Percentiles rank a stretch among this genome's conserved stretches.
Conservation (phyloP, 805 yeast species). For the Pichia deserticola region DNA sequence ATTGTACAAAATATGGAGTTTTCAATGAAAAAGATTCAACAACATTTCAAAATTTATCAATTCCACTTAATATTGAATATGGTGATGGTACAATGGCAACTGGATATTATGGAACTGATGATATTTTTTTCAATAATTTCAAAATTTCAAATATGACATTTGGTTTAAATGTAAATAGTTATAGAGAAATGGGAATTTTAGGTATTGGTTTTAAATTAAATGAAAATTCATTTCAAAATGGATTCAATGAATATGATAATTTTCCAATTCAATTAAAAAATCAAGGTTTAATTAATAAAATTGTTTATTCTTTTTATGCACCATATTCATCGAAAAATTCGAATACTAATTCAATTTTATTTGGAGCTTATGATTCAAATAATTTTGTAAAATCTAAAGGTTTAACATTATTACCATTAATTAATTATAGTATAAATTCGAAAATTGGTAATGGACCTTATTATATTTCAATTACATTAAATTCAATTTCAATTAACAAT, state of each 20-base stretch:
- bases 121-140: conserved; percentile 39
- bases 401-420: conserved; percentile 13
- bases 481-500: conserved; percentile 24
- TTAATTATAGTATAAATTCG: conserved; percentile 22
- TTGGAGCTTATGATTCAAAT: conserved; percentile 57
- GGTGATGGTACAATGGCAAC: conserved; percentile 36
- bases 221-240: conserved; percentile 42
- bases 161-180: conserved; percentile 57
- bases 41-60: conserved; percentile 28
- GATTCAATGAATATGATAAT: conserved; percentile 38
- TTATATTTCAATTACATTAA: conserved; percentile 39
- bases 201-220: conserved; percentile 65
- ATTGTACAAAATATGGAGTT: conserved; percentile 35
- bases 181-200: conserved; percentile 53
- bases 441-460: conserved; percentile 19
- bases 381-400: conserved; percentile 44
- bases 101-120: conserved; percentile 51
- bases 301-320: conserved; percentile 43
- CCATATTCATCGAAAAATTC: conserved; percentile 25
- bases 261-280: conserved; percentile 51
- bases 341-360: conserved; percentile 32
- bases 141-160: conserved; percentile 45
- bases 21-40: conserved; percentile 31
- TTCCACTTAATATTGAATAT: conserved; percentile 32
- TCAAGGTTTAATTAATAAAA: conserved; percentile 45